Base-by-base conservation (phyloP, 441 rosid species). In the Daphne laureola region DNA sequence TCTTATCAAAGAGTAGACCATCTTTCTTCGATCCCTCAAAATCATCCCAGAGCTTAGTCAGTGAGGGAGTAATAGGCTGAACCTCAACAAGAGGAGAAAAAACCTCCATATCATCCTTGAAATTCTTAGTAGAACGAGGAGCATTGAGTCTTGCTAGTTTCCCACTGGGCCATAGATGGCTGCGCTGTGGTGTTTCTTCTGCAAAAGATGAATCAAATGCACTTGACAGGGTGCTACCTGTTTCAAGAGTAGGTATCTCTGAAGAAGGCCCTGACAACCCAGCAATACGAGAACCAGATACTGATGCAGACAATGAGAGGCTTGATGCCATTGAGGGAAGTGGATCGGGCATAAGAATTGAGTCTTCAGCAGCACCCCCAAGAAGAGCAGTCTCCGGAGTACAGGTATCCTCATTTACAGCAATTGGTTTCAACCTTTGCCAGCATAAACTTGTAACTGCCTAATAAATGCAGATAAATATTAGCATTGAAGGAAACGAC, bases 401-500 rank as follows among this genome's bases (percentile, higher is more conserved):
- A 67, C 84, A 82, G 66, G 58, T 81, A 74, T 72, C 78, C 72
- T 90, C 96, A 67, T 83, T 87, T 53, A 93, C 85, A 58, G 71
- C 61, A 57, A 78, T 81, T 60, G 97, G 89, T 80, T 85, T 90
- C 60, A 89, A 84, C 78, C 96, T 87, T 77, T 93, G 97, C 98
- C 97, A 90, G 74, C 96, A 81, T 62, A 93, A 82, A 75, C 97
- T 85, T 52, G 95, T 75, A 61, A 93, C 96, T 47, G 87, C 97
- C 98, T 93, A 79, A 65, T 55, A 21, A 67, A 67, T 49, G 66
- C 43, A 27, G 58, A 57, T 41, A 64, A 51, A 54, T 57, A n/a
- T 62, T 46, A 44, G 63, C 47, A 56, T 64, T 50, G 53, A 50
- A 42, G 35, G 45, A 48, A 25, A 61, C 25, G 25, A 12, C 12